phyloP scores from a whole-genome alignment of 768 basidiomycete genomes.

The Kwoniella dendrophila region DNA sequence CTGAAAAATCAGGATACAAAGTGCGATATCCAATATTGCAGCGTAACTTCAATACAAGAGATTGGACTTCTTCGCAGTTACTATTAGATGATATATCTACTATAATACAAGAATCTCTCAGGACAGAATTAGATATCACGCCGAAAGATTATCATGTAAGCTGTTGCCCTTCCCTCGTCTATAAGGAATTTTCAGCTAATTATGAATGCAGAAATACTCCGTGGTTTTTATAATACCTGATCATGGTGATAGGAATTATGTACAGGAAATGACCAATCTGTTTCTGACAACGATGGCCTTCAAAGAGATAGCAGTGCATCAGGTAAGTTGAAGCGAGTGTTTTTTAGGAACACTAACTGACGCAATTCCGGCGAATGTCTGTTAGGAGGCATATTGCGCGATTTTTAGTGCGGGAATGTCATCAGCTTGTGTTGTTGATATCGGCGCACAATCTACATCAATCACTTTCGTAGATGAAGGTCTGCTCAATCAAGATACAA shows the following conservation, averaged over 20 bases:
- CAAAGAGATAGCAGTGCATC: slow-evolving; percentile 88
- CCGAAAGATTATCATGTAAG: slow-evolving; percentile 44
- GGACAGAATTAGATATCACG: slow-evolving; percentile 32
- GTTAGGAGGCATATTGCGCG: slow-evolving; percentile 84
- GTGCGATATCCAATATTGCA: slow-evolving; percentile 80
- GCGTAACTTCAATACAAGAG: slow-evolving; percentile 76
- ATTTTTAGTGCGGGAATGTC: slow-evolving; percentile 95
- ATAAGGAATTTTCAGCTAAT: background rate
- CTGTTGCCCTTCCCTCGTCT: background rate
- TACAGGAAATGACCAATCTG: slow-evolving; percentile 73
- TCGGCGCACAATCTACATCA: slow-evolving; percentile 80
- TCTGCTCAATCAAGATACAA: slow-evolving; percentile 78
- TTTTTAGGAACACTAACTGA: slow-evolving; percentile 1
- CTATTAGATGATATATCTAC: slow-evolving; percentile 76
- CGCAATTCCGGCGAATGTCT: background rate
- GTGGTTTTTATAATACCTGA: slow-evolving; percentile 88
- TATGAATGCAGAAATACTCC: slow-evolving; percentile 70
- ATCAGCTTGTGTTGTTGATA: slow-evolving; percentile 92
- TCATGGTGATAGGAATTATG: slow-evolving; percentile 80
- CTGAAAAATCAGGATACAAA: slow-evolving; percentile 68
- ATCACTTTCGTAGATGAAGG: slow-evolving; percentile 96
- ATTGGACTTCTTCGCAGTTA: slow-evolving; percentile 66
- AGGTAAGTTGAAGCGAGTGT: slow-evolving; percentile 61
- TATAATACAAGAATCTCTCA: slow-evolving; percentile 66
- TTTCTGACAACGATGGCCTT: slow-evolving; percentile 81